Conservation (phyloP, 148 eudicot species). For the Rhododendron henanense region DNA sequence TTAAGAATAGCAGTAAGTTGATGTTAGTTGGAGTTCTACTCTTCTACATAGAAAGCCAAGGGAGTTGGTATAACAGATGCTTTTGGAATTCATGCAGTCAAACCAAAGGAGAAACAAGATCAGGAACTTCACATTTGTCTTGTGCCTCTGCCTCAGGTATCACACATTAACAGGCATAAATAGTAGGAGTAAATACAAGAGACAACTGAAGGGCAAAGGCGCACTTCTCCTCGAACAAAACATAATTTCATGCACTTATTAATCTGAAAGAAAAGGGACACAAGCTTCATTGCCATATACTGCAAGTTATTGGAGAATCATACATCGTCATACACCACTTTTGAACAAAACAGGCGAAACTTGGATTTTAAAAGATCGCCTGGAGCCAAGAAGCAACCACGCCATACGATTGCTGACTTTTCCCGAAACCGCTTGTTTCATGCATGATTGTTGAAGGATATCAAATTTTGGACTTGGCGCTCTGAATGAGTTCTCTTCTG, state of each 20-base stretch:
- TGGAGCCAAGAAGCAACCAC: neutral
- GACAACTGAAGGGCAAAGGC: neutral
- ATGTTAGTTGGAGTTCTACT: neutral
- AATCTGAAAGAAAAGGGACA: neutral
- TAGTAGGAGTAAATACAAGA: too few relatives aligned
- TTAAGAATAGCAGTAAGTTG: neutral
- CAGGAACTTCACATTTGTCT: too few relatives aligned
- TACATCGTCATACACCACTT: neutral
- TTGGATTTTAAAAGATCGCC: neutral
- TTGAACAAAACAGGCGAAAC: neutral
- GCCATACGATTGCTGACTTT: neutral
- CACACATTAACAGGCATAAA: too few relatives aligned
- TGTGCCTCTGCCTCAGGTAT: too few relatives aligned
- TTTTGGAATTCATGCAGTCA: neutral
- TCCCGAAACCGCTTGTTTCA: neutral
- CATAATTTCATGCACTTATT: neutral
- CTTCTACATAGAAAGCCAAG: neutral
- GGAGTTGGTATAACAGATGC: neutral
- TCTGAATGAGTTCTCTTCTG: constrained; percentile 47
- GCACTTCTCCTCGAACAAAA: neutral
- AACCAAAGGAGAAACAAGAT: too few relatives aligned
- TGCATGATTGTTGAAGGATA: neutral
- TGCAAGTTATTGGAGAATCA: neutral
- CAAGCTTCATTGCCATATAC: neutral
- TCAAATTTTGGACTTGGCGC: constrained; percentile 43